A percentile compares a stretch with the other conserved stretches of the same genome.
These are phyloP conservation scores for Magnusiomyces tetraspermus DNA, from an alignment of 1,139 yeast genomes.

Conservation along the genomic window DNA sequence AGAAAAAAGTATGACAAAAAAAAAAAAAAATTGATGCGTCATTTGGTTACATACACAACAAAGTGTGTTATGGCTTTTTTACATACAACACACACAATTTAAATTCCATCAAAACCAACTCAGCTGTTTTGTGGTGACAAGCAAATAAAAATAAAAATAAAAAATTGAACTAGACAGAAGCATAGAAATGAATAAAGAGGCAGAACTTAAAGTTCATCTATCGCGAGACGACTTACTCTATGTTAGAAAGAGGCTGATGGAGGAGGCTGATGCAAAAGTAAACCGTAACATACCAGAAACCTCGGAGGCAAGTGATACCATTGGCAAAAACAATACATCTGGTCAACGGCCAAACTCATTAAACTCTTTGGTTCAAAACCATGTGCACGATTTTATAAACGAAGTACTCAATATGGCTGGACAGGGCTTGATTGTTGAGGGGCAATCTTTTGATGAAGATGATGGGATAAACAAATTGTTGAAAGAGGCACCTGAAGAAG, in stretches of 20 bases:
- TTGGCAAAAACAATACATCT: neutral
- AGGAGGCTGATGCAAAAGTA: conserved; percentile 37
- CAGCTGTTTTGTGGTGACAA: too few relatives aligned
- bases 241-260: conserved; percentile 39
- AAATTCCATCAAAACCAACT: too few relatives aligned
- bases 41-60: too few relatives aligned
- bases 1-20: too few relatives aligned
- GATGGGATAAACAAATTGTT: neutral
- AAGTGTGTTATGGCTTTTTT: too few relatives aligned
- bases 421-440: conserved; percentile 43
- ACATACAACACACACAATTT: too few relatives aligned
- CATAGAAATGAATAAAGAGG: neutral
- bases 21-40: too few relatives aligned
- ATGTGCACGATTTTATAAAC: conserved; percentile 37
- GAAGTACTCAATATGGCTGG: conserved; percentile 46
- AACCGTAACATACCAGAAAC: conserved; percentile 40
- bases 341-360: conserved; percentile 35
- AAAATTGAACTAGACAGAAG: too few relatives aligned
- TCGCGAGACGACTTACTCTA: conserved; percentile 43
- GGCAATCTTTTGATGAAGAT: conserved; percentile 21
- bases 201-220: conserved; percentile 36
- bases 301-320: too few relatives aligned
- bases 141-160: too few relatives aligned
- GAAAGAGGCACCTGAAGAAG: neutral
- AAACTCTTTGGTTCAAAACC: conserved; percentile 37